These are phyloP conservation scores for Suzukiozyma palmioleophila DNA, from an alignment of 1,139 yeast genomes.

Conservation along the genomic window DNA sequence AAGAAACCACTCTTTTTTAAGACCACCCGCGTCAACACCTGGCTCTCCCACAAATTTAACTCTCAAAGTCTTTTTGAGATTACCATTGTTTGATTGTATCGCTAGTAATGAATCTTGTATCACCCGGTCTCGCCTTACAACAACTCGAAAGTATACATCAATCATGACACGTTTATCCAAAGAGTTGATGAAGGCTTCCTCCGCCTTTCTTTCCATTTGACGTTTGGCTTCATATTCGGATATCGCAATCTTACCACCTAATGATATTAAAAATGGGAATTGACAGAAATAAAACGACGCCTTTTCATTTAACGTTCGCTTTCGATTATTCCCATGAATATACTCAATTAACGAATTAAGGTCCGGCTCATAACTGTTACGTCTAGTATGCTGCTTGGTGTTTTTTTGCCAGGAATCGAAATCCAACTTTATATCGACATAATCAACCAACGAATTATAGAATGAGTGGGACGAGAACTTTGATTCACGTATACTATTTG, in stretches of 20 bases:
- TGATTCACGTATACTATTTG: conserved; percentile 39
- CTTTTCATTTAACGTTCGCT: conserved; percentile 19
- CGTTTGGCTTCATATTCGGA: conserved; percentile 79
- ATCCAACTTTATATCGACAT: conserved; percentile 69
- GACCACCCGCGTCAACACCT: conserved; percentile 93
- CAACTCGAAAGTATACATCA: conserved; percentile 65
- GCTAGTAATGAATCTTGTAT: conserved; percentile 73
- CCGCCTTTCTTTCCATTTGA: conserved; percentile 84
- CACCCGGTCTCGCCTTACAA: conserved; percentile 62
- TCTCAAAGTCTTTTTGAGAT: conserved; percentile 68
- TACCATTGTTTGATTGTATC: conserved; percentile 53
- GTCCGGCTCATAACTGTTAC: conserved; percentile 20
- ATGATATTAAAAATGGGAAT: conserved; percentile 74
- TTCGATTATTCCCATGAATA: conserved; percentile 35
- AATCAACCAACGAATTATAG: conserved; percentile 81
- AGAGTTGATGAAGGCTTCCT: conserved; percentile 80
- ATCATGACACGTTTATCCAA: conserved; percentile 56
- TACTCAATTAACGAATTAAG: conserved; percentile 41
- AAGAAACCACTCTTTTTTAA: conserved; percentile 89
- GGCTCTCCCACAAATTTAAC: conserved; percentile 84
- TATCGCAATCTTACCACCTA: conserved; percentile 78
- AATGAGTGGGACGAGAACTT: conserved; percentile 51
- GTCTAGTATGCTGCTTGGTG: conserved; percentile 8
- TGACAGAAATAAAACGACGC: conserved; percentile 62
- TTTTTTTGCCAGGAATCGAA: conserved; percentile 76